Conservation (phyloP, 345 rosid species). For the Arabidopsis thaliana region TAIR10.1 NC_003070.9:3626501-3627000, state of each 20-base stretch:
- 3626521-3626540: constrained; percentile 57
- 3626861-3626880: constrained; percentile 41
- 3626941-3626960: constrained; percentile 27
- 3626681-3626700: not conserved
- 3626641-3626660: constrained; percentile 71
- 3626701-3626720: constrained; percentile 39
- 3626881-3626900: constrained; percentile 42
- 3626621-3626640: constrained; percentile 63
- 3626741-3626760: constrained; percentile 9
- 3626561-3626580: constrained; percentile 77
- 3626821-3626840: constrained; percentile 20
- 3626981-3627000: constrained; percentile 33
- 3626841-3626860: constrained; percentile 36
- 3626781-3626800: constrained; percentile 21
- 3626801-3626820: constrained; percentile 23
- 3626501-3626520: constrained; percentile 69
- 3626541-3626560: constrained; percentile 47
- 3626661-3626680: constrained; percentile 61
- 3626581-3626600: constrained; percentile 57
- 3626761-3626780: constrained; percentile 9
- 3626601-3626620: constrained; percentile 73
- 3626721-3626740: constrained; percentile 44
- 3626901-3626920: constrained; percentile 36
- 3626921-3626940: constrained; percentile 42
- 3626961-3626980: constrained; percentile 25